phyloP scores from a whole-genome alignment of 2,329 filamentous ascomycete species.

The Monosporascus sp. region DNA sequence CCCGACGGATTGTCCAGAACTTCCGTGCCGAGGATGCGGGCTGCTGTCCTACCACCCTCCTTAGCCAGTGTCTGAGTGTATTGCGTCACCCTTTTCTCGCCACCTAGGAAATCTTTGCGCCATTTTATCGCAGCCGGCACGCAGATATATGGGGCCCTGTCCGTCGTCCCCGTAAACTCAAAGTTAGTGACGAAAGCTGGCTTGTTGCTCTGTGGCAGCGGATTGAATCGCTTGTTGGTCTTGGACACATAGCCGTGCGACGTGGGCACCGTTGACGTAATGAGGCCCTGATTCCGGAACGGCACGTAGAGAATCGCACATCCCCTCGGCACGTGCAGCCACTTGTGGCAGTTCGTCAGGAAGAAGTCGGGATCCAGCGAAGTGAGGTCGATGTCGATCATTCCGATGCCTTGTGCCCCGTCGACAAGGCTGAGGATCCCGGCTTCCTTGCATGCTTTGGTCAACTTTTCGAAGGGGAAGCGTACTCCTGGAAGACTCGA shows the following conservation, averaged over 20 bases:
- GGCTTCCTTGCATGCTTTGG: slow-evolving; percentile 58
- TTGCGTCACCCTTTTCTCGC: slow-evolving; percentile 62
- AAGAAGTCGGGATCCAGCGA: slow-evolving; percentile 78
- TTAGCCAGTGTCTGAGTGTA: slow-evolving; percentile 62
- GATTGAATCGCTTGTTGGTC: slow-evolving; percentile 26
- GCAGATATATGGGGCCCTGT: slow-evolving; percentile 67
- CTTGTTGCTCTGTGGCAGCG: slow-evolving; percentile 43
- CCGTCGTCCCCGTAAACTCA: slow-evolving; percentile 71
- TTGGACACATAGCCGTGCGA: slow-evolving; percentile 68
- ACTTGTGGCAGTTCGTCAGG: slow-evolving; percentile 84
- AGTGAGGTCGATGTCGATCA: slow-evolving; percentile 65
- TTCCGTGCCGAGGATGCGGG: slow-evolving; percentile 61
- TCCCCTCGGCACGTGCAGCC: slow-evolving; percentile 76
- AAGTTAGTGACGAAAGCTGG: slow-evolving; percentile 65
- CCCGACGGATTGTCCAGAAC: slow-evolving; percentile 62
- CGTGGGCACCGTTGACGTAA: slow-evolving; percentile 72
- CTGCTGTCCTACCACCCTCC: slow-evolving; percentile 56
- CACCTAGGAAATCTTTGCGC: slow-evolving; percentile 63
- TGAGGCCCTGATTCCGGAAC: slow-evolving; percentile 65
- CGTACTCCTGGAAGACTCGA: slow-evolving; percentile 72
- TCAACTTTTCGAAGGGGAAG: slow-evolving; percentile 71
- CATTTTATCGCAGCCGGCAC: slow-evolving; percentile 68
- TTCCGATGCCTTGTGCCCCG: slow-evolving; percentile 79
- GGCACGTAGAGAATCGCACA: slow-evolving; percentile 81
- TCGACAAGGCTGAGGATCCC: slow-evolving; percentile 73